Conservation (phyloP, 2,329 filamentous ascomycete genomes). For the Clonostachys rhizophaga region DNA sequence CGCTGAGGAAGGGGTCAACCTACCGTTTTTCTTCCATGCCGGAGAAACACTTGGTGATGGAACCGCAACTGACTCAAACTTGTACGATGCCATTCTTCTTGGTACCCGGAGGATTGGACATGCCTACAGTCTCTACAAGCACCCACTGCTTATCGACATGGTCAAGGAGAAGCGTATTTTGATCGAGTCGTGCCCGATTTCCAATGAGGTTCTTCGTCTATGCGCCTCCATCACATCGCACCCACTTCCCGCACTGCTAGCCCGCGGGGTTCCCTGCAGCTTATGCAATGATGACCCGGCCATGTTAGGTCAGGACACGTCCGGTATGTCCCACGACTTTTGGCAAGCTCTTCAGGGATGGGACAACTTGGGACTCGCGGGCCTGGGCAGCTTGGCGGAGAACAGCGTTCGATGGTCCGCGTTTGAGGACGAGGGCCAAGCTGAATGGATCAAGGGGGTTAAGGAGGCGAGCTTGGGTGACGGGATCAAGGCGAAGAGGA, state of each 20-base stretch:
- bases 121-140: slow-evolving; percentile 83
- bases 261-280: slow-evolving; percentile 77
- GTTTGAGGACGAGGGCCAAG: slow-evolving; percentile 72
- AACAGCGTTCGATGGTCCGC: slow-evolving; percentile 89
- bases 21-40: slow-evolving; percentile 96
- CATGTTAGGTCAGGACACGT: slow-evolving; percentile 77
- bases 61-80: slow-evolving; percentile 69
- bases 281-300: slow-evolving; percentile 90
- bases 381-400: slow-evolving; percentile 81
- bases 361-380: slow-evolving; percentile 85
- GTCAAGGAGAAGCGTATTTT: slow-evolving; percentile 85
- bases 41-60: slow-evolving; percentile 80
- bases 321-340: slow-evolving; percentile 86
- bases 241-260: slow-evolving; percentile 76
- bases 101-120: slow-evolving; percentile 88
- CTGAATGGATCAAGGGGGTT: slow-evolving; percentile 69
- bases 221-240: slow-evolving; percentile 73
- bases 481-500: slow-evolving; percentile 63
- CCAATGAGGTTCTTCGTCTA: slow-evolving; percentile 80
- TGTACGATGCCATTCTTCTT: slow-evolving; percentile 84
- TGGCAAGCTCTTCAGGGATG: slow-evolving; percentile 91
- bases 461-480: slow-evolving; percentile 68
- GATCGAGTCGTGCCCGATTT: slow-evolving; percentile 86
- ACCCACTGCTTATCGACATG: slow-evolving; percentile 83
- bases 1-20: slow-evolving; percentile 67